phyloP scores from a whole-genome alignment of 1,284 basidiomycete species.

The Exsudoporus floridanus region DNA sequence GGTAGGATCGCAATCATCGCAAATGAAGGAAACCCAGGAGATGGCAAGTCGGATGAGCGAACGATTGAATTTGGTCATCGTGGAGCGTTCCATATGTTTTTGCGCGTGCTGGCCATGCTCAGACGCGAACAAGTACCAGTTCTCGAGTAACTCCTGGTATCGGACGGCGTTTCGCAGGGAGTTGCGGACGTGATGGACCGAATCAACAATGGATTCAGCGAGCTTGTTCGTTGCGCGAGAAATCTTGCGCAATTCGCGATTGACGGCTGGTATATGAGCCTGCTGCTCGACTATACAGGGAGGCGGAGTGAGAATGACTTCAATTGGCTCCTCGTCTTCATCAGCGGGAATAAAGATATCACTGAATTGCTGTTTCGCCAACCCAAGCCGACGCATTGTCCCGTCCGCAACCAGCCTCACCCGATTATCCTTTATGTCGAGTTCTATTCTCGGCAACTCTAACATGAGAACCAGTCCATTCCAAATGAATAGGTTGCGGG shows the following conservation, averaged over 20 bases:
- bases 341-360: conserved; percentile 63
- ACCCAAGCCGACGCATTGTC: conserved; percentile 68
- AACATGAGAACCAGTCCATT: conserved; percentile 84
- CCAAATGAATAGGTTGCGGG: conserved; percentile 90
- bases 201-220: conserved; percentile 91
- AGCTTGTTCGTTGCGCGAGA: conserved; percentile 85
- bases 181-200: conserved; percentile 79
- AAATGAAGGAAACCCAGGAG: conserved; percentile 98
- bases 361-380: conserved; percentile 79
- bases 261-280: conserved; percentile 89
- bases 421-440: conserved; percentile 81
- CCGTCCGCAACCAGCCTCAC: conserved; percentile 89
- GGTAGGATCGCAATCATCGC: conserved; percentile 95
- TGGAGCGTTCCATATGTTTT: conserved; percentile 78
- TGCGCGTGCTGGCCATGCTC: conserved; percentile 89
- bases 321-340: conserved; percentile 57
- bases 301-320: conserved; percentile 45
- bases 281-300: conserved; percentile 80
- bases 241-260: conserved; percentile 90
- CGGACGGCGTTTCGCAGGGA: conserved; percentile 62
- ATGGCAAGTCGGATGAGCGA: conserved; percentile 87
- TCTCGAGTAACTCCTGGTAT: conserved; percentile 88
- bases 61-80: conserved; percentile 76
- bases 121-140: conserved; percentile 97
- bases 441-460: conserved; percentile 67